phyloP scores from a whole-genome alignment of 108 stramenopile species.

The Conticribra guillardii region DNA sequence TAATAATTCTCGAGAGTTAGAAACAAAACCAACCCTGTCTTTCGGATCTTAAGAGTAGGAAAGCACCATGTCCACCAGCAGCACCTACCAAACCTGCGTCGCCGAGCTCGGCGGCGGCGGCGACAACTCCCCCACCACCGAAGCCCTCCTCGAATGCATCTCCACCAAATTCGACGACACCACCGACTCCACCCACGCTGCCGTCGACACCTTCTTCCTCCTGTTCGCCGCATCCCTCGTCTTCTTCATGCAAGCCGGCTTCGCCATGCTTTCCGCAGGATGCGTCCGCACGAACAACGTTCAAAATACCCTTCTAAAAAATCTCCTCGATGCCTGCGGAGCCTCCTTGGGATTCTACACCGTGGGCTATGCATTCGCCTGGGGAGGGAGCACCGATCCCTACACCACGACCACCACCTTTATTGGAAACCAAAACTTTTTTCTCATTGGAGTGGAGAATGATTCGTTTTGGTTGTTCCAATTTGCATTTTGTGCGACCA shows the following conservation, averaged over 20 bases:
- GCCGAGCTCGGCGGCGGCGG: neutral
- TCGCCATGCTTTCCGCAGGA: slow-evolving; percentile 89
- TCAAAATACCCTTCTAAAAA: slow-evolving; percentile 88
- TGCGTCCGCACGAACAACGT: slow-evolving; percentile 83
- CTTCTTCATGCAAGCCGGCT: slow-evolving; percentile 35
- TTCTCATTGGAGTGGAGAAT: slow-evolving; percentile 39
- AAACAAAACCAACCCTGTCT: neutral
- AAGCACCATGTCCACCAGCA: slow-evolving; percentile 4
- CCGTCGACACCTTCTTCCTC: slow-evolving; percentile 9
- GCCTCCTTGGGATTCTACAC: slow-evolving; percentile 75
- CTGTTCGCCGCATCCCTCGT: slow-evolving; percentile 15
- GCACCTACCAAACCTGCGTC: slow-evolving; percentile 16
- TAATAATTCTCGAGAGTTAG: too few relatives aligned
- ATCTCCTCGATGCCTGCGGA: slow-evolving; percentile 82
- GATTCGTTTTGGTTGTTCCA: slow-evolving; percentile 82
- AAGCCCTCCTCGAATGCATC: slow-evolving; percentile 15
- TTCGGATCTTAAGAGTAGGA: neutral
- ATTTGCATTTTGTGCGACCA: slow-evolving; percentile 83
- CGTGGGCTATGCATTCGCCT: slow-evolving; percentile 84
- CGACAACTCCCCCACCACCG: slow-evolving; percentile 8
- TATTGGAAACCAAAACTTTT: slow-evolving; percentile 66
- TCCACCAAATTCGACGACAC: neutral
- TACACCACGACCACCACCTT: slow-evolving; percentile 50
- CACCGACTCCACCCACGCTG: neutral
- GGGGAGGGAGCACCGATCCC: slow-evolving; percentile 55